phyloP scores from a whole-genome alignment of 805 yeast species.

The Candida railenensis region DNA sequence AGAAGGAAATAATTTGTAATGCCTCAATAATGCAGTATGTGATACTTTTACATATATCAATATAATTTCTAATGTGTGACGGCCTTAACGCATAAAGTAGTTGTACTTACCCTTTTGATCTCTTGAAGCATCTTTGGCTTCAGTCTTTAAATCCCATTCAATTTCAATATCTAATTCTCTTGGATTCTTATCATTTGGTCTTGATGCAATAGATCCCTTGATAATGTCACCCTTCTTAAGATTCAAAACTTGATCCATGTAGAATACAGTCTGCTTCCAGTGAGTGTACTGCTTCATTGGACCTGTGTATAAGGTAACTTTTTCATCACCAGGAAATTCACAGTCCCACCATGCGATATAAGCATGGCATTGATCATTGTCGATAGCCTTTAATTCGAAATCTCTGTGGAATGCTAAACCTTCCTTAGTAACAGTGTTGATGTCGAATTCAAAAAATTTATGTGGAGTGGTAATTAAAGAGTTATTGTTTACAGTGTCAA shows the following conservation, averaged over 20 bases:
- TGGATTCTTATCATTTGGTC: slow-evolving; percentile 77
- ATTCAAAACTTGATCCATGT: slow-evolving; percentile 77
- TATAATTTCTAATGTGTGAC: neutral
- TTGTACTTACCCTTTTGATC: slow-evolving; percentile 58
- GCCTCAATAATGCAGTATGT: neutral
- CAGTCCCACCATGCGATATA: slow-evolving; percentile 93
- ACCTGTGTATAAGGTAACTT: slow-evolving; percentile 84
- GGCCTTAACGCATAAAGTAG: slow-evolving; percentile 66
- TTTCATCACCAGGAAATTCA: slow-evolving; percentile 72
- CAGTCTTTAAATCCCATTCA: slow-evolving; percentile 50
- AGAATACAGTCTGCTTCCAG: slow-evolving; percentile 98
- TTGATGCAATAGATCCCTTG: slow-evolving; percentile 67
- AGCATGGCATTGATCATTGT: slow-evolving; percentile 85
- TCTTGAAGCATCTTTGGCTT: slow-evolving; percentile 47
- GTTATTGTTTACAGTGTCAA: slow-evolving; percentile 84
- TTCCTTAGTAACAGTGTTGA: slow-evolving; percentile 82
- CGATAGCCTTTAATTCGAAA: slow-evolving; percentile 71
- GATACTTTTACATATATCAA: neutral
- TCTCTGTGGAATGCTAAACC: slow-evolving; percentile 73
- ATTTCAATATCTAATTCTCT: slow-evolving; percentile 87
- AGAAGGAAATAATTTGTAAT: neutral
- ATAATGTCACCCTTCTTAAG: slow-evolving; percentile 74
- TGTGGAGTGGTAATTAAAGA: slow-evolving; percentile 71
- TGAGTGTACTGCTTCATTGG: slow-evolving; percentile 94
- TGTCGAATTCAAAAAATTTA: slow-evolving; percentile 76